Percentiles rank a stretch among this genome's conserved stretches.
Evolutionary conservation across 2,329 filamentous ascomycete species (phyloP).

Genomic region (Monilinia laxa): DNA sequence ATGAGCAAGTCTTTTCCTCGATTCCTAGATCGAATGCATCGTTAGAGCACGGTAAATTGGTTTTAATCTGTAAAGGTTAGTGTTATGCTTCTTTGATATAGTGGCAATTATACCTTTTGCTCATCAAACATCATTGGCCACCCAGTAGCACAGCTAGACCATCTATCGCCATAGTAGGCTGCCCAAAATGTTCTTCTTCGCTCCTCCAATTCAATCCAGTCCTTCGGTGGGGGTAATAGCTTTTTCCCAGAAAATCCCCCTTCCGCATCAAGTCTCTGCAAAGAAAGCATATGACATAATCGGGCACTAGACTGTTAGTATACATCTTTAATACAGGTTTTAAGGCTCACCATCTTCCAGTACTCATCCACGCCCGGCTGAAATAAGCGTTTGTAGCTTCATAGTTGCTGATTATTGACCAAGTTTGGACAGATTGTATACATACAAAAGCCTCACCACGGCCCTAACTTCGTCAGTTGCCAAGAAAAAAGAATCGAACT

Average conservation of each 20-base stretch:
- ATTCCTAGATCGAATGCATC: conserved; percentile 69
- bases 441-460: conserved; percentile 77
- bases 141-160: conserved; percentile 83
- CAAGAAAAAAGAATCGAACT: neutral
- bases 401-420: conserved; percentile 70
- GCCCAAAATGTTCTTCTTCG: conserved; percentile 84
- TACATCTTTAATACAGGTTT: neutral
- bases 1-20: conserved; percentile 59
- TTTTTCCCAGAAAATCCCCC: conserved; percentile 65
- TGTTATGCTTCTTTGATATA: conserved; percentile 19
- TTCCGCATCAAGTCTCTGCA: conserved; percentile 72
- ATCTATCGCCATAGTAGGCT: conserved; percentile 77
- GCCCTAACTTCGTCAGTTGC: conserved; percentile 47
- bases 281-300: conserved; percentile 78
- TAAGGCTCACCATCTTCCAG: conserved; percentile 55
- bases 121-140: conserved; percentile 84
- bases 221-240: conserved; percentile 67
- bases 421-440: conserved; percentile 76
- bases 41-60: conserved; percentile 77
- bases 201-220: conserved; percentile 82
- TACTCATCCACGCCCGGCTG: conserved; percentile 80
- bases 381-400: conserved; percentile 87
- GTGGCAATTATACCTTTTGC: conserved; percentile 49
- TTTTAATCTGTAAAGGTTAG: conserved; percentile 47
- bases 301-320: conserved; percentile 46